Base-by-base conservation (phyloP, 768 basidiomycete genomes). In the Mycena latifolia region DNA sequence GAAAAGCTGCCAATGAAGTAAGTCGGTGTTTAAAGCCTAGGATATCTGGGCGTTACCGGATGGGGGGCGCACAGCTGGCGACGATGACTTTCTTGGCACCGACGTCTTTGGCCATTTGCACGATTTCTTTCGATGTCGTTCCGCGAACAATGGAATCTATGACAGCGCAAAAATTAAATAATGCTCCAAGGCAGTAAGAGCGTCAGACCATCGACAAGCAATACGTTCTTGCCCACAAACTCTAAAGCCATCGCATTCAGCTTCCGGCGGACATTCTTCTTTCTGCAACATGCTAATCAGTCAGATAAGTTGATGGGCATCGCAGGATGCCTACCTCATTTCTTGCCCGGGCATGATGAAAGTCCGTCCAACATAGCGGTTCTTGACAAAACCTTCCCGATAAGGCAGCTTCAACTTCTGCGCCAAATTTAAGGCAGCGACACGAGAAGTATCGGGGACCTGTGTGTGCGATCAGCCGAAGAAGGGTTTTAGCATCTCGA, bases 261-360 rank as follows among this genome's bases (percentile, higher is more conserved):
- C 78, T 99, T 99, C 70, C 92, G 85, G 58, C 98, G 85, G 14
- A 99, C 97, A 75, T 96, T 99, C 85, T 96, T 98, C 71, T 85
- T 89, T 78, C 95, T 95, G 45, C 45, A 72, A 51, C 1, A 53
- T 25, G n/a, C 29, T 69, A 15, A 67, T 45, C 28, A 59, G 27
- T 20, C 28, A 41, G 47, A 35, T 35, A 35, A 35, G 11, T n/a
- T 22, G 25, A 35, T 3, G 20, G n/a, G 53, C 20, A 52, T 18
- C 33, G 7, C 27, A 52, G 55, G 51, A 59, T 14, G 48, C 67
- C 43, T 73, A 89, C 94, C 96, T 88, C 90, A 95, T 92, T 77
- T 94, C 92, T 76, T 99, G 98, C 25, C 97, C 98, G 10, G 98
- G 97, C 98, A 99, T 99, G 79, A 99, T 99, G 77, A 99, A 99